These are phyloP conservation scores for Trypanosoma melophagium DNA, from an alignment of 208 protist species.

Conservation along the genomic window DNA sequence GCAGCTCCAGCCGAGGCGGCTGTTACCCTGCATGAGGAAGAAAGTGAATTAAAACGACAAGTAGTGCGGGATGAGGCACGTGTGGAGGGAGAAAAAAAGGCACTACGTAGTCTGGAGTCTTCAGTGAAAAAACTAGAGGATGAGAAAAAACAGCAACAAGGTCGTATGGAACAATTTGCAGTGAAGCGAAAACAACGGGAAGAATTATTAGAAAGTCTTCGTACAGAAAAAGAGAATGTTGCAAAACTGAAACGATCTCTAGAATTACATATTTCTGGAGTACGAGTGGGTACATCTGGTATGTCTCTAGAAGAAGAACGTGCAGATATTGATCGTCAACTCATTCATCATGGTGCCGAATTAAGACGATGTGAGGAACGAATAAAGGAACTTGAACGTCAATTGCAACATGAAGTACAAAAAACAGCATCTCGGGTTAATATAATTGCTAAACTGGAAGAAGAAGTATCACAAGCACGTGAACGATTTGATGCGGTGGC, in stretches of 20 bases:
- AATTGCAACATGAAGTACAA: conserved; percentile 46
- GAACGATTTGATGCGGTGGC: conserved; percentile 38
- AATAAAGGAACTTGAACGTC: conserved; percentile 41
- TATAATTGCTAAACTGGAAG: conserved; percentile 34
- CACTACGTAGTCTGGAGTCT: conserved; percentile 50
- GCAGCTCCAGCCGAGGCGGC: conserved; percentile 51
- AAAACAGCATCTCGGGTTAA: conserved; percentile 40
- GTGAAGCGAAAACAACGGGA: conserved; percentile 31
- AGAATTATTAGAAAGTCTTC: conserved; percentile 50
- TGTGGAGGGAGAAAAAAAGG: conserved; percentile 35
- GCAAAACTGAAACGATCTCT: conserved; percentile 68
- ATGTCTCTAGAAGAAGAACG: conserved; percentile 81
- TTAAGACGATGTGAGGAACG: conserved; percentile 49
- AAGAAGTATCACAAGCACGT: conserved; percentile 32
- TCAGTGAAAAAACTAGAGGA: conserved; percentile 45
- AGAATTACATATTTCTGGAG: conserved; percentile 73
- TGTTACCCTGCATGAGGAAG: conserved; percentile 65
- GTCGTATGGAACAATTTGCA: conserved; percentile 46
- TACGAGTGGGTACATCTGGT: conserved; percentile 74
- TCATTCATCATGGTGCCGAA: conserved; percentile 50
- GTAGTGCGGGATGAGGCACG: conserved; percentile 51
- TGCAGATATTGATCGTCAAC: conserved; percentile 55
- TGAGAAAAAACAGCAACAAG: conserved; percentile 51
- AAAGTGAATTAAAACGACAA: conserved; percentile 56
- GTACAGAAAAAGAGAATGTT: conserved; percentile 45